phyloP scores from a whole-genome alignment of 176 grass and related monocot genomes.

The Aegilops umbellulata region DNA sequence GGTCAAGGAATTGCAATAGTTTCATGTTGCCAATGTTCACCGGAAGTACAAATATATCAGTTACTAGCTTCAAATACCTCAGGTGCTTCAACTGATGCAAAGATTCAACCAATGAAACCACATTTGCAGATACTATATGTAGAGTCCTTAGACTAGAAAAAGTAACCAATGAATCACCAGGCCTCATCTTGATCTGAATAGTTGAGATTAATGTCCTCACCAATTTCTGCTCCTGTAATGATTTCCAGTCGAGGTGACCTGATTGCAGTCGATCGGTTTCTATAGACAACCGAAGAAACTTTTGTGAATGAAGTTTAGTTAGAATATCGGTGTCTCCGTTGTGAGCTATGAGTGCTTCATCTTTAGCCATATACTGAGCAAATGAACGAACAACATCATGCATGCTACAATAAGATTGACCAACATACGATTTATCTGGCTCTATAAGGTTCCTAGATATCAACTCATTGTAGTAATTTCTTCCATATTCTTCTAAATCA shows the following conservation, averaged over 20 bases:
- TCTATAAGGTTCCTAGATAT: no score
- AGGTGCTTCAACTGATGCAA: conserved; percentile 33
- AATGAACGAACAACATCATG: background rate
- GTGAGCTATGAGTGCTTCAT: background rate
- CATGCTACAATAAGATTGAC: no score
- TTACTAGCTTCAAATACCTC: background rate
- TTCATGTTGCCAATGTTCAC: background rate
- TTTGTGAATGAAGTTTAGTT: background rate
- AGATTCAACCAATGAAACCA: background rate
- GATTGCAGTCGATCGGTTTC: background rate
- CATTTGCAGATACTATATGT: background rate
- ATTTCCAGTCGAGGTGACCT: background rate
- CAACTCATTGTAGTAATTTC: no score
- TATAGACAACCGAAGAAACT: background rate
- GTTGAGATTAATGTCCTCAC: background rate
- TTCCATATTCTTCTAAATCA: no score
- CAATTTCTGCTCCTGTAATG: background rate
- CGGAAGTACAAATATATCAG: background rate
- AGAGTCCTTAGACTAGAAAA: conserved; percentile 16
- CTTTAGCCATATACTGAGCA: conserved; percentile 6
- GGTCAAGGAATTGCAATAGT: background rate
- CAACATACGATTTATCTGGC: no score
- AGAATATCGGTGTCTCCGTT: background rate
- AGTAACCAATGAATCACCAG: background rate
- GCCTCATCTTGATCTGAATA: background rate